Percentiles rank a stretch among this genome's conserved stretches.
Conservation (phyloP, 805 yeast species). For the Cyberlindnera subsufficiens region DNA sequence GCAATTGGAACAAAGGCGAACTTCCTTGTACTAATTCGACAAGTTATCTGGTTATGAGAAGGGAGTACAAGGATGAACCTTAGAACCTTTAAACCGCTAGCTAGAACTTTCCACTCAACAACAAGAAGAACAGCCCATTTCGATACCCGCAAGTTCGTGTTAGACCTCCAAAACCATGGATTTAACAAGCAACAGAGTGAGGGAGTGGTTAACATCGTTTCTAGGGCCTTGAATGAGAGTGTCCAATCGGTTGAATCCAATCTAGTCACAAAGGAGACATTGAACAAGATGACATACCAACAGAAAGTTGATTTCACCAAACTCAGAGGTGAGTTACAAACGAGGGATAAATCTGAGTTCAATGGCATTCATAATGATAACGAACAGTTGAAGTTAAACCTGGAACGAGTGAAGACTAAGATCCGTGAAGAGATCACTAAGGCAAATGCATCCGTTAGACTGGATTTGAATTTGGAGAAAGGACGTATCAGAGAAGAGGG, state of each 20-base stretch:
- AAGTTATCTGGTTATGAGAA: no score
- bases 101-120: slow-evolving; percentile 2
- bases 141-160: slow-evolving; percentile 22
- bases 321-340: slow-evolving; percentile 83
- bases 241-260: slow-evolving; percentile 67
- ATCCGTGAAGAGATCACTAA: slow-evolving; percentile 89
- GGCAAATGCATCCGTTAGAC: slow-evolving; percentile 81
- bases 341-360: slow-evolving; percentile 82
- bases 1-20: no score
- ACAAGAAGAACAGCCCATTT: slow-evolving; percentile 13
- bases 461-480: slow-evolving; percentile 89
- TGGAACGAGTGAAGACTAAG: slow-evolving; percentile 79
- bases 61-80: neutral
- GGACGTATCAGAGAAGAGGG: slow-evolving; percentile 94
- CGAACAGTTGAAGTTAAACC: slow-evolving; percentile 74
- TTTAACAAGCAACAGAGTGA: slow-evolving; percentile 74
- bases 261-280: slow-evolving; percentile 78
- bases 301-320: slow-evolving; percentile 97
- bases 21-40: no score
- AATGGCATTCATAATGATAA: slow-evolving; percentile 79
- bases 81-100: neutral
- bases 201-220: slow-evolving; percentile 67
- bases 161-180: slow-evolving; percentile 46
- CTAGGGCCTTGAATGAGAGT: slow-evolving; percentile 75
- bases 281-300: slow-evolving; percentile 83